These are phyloP conservation scores for Leptodermis oblonga DNA, from an alignment of 257 asterid species.

Conservation along the genomic window DNA sequence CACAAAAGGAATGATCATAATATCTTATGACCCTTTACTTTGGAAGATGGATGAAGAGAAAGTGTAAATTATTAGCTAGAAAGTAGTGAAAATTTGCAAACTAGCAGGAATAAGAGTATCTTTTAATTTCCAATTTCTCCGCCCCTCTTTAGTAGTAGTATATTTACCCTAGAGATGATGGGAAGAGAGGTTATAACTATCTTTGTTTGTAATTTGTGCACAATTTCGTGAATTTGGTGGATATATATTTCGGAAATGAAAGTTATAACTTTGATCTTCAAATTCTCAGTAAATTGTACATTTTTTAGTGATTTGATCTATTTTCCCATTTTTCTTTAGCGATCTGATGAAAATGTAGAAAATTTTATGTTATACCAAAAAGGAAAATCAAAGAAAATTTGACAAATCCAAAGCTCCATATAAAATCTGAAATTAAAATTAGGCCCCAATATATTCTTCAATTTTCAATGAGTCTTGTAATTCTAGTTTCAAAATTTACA, in stretches of 20 bases:
- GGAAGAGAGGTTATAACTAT: not conserved
- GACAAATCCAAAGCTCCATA: not conserved
- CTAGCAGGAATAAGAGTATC: slow-evolving; percentile 14
- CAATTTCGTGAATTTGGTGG: not conserved
- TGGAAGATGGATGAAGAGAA: not conserved
- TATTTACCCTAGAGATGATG: not conserved
- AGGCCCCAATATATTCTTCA: not conserved
- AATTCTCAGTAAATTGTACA: not conserved
- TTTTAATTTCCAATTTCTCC: not conserved
- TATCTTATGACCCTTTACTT: too few relatives aligned
- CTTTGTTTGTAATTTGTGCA: slow-evolving; percentile 11
- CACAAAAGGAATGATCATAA: too few relatives aligned
- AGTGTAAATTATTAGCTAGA: slow-evolving; percentile 15
- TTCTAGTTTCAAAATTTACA: not conserved
- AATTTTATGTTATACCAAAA: too few relatives aligned
- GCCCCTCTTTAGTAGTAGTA: not conserved
- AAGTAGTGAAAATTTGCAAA: slow-evolving; percentile 13
- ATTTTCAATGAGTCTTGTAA: not conserved
- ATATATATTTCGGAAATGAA: not conserved
- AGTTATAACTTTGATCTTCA: not conserved
- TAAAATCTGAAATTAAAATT: not conserved
- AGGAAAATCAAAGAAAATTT: not conserved
- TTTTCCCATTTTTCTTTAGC: too few relatives aligned
- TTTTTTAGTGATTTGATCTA: not conserved
- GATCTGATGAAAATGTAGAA: not conserved